Evolutionary conservation across 495 filamentous ascomycete species (phyloP), one percentile per base, ranked within the genome.

Genomic region (Lophiostoma macrostomum): DNA sequence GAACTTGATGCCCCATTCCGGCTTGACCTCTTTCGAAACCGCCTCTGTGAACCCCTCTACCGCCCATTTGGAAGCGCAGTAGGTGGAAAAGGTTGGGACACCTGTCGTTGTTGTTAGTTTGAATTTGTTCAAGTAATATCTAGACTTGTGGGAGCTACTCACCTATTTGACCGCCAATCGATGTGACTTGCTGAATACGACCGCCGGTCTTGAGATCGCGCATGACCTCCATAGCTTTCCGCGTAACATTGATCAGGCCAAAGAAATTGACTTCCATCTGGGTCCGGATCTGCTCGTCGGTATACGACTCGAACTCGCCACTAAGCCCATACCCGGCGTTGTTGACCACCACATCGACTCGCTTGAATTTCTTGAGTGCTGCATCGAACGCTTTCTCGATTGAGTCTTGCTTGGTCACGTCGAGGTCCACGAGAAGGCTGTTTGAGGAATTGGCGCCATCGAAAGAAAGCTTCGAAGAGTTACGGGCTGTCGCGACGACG

Each of bases 121-220:
- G 30, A 43, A 40, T 16, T 3, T 11, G 7, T 7, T 51, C 14
- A 19, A 19, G 19, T 32, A 30, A n/a, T n/a, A n/a, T n/a, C n/a
- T n/a, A n/a, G n/a, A n/a, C n/a, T n/a, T n/a, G n/a, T n/a, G n/a
- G 23, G 23, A 29, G n/a, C 34, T 22, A 43, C 58, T 48, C 19
- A 54, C 61, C 67, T 0, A 59, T 25, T 59, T 74, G 73, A 0
- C 71, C 73, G 8, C 69, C 69, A 45, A 74, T 70, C 6, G 64
- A 69, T 1, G 71, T 72, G n/a, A 75, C 61, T 58, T 74, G 71
- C 60, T 73, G 70, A 35, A 76, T 74, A 31, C 70, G 37, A 1
- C 73, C 73, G 4, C 73, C 71, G 11, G 50, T 63, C 37, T 67
- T 67, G 53, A 67, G 57, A 34, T 68, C 64, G 8, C 73, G 60